Conservation (phyloP, 306 rosid species). For the Crotalaria pallida region DNA sequence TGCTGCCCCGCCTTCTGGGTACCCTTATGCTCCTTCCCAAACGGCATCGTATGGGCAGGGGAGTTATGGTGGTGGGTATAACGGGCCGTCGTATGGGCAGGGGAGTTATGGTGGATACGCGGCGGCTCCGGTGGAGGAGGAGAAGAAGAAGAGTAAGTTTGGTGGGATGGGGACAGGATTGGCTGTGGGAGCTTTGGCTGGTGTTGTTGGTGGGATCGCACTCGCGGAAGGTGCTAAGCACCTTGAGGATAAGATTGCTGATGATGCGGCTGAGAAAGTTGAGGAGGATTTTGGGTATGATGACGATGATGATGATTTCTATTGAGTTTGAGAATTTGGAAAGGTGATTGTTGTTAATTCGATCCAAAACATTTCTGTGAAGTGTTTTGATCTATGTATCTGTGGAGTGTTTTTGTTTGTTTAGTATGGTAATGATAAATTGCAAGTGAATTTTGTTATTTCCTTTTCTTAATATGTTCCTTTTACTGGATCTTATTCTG, state of each 20-base stretch:
- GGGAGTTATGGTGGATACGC: conserved; percentile 31
- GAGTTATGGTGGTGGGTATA: conserved; percentile 29
- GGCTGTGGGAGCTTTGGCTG: conserved; percentile 86
- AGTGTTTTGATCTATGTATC: too few species aligned
- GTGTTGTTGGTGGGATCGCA: conserved; percentile 66
- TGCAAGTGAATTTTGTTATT: too few species aligned
- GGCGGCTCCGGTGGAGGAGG: conserved; percentile 7
- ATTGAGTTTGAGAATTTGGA: background rate
- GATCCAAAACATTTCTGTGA: too few species aligned
- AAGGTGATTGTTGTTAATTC: too few species aligned
- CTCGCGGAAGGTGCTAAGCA: conserved; percentile 52
- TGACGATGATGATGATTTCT: conserved; percentile 21
- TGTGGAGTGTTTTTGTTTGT: too few species aligned
- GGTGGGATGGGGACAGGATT: conserved; percentile 91
- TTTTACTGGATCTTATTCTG: too few species aligned
- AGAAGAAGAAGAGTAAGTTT: conserved; percentile 69
- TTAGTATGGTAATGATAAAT: too few species aligned
- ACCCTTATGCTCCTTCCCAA: conserved; percentile 21
- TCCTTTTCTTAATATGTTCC: too few species aligned
- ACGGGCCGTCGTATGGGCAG: conserved; percentile 34
- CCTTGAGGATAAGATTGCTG: conserved; percentile 59
- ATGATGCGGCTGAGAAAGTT: conserved; percentile 52
- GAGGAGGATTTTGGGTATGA: conserved; percentile 48
- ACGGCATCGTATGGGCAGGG: conserved; percentile 36
- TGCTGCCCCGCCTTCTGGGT: conserved; percentile 1